Conservation (phyloP, 1,284 basidiomycete genomes). For the Austroboletus rostrupii region DNA sequence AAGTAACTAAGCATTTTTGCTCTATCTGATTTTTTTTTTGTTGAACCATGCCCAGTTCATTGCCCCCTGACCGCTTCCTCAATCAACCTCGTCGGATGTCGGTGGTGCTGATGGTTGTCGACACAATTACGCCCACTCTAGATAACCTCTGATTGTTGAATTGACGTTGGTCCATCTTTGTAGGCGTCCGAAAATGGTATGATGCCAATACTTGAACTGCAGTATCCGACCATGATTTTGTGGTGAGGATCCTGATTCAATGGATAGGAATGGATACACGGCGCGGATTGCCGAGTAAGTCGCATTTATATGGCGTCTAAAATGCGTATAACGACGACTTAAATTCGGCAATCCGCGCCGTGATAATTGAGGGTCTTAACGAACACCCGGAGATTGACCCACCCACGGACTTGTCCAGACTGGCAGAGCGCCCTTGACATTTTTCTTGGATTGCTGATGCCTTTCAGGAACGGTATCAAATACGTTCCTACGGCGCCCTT, state of each 20-base stretch:
- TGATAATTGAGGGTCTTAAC: too few species aligned
- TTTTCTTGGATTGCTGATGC: slow-evolving; percentile 23
- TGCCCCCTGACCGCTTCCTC: slow-evolving; percentile 61
- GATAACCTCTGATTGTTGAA: slow-evolving; percentile 66
- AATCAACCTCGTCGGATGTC: slow-evolving; percentile 55
- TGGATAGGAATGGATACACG: too few species aligned
- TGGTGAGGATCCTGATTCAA: slow-evolving; percentile 72
- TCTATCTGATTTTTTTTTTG: not conserved
- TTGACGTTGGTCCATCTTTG: slow-evolving; percentile 58
- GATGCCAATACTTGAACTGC: slow-evolving; percentile 82
- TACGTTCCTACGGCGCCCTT: slow-evolving; percentile 87
- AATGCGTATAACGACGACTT: too few species aligned
- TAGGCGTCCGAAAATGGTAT: slow-evolving; percentile 69
- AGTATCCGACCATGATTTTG: slow-evolving; percentile 90
- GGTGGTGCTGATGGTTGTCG: slow-evolving; percentile 41
- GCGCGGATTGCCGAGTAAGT: too few species aligned
- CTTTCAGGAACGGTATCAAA: slow-evolving; percentile 34
- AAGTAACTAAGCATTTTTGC: too few species aligned
- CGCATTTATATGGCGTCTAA: too few species aligned
- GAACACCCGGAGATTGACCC: too few species aligned
- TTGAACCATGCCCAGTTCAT: slow-evolving; percentile 15
- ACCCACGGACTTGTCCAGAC: too few species aligned
- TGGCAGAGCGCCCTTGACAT: too few species aligned
- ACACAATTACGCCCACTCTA: slow-evolving; percentile 66
- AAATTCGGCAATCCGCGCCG: too few species aligned